Base-by-base conservation (phyloP, 495 filamentous ascomycete species). In the Hypoxylon cercidicola region DNA sequence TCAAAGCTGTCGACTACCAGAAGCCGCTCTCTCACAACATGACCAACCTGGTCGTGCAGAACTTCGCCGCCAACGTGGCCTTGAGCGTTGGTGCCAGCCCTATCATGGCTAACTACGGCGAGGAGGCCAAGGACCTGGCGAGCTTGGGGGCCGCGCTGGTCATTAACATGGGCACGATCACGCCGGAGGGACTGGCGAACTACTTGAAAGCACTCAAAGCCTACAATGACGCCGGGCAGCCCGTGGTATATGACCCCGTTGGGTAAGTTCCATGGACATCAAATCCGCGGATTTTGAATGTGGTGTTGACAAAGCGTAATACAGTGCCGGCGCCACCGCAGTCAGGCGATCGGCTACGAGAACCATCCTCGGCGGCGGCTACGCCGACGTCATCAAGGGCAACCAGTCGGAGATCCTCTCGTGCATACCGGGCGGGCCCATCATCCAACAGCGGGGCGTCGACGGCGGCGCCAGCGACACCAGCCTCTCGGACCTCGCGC, bases 151-250 rank as follows among this genome's bases (percentile, higher is more conserved):
- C 82, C 5, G 83, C 90, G 2, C 79, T 97, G 10, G 89, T 99
- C 12, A 87, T 99, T 68, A 99, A 99, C 75, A 97, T 97, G 92
- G 95, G 95, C 18, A 96, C 92, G 1, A 84, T 94, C 23, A 91
- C 87, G 8, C 85, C 89, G 2, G 88, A 90, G 4, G 87, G 87
- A 47, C 72, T 93, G 7, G 60, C 78, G 6, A 90, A 90, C 69
- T 93, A 93, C 70, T 40, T 76, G 9, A 77, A 81, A 60, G 76
- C 80, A 0, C 61, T 87, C n/a, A 79, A 76, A 43, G 92, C 92
- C 6, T 96, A 97, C 79, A 97, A 97, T 68, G 76, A 75, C 11
- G 82, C 77, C 19, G 88, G 88, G 1, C 87, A 88, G 28, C 91
- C 92, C 0, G 87, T 96, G 0, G 78, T 97, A 1, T 90, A 93